These are phyloP conservation scores for Globisporangium nunn DNA, from an alignment of 352 stramenopile genomes.

Conservation along the genomic window DNA sequence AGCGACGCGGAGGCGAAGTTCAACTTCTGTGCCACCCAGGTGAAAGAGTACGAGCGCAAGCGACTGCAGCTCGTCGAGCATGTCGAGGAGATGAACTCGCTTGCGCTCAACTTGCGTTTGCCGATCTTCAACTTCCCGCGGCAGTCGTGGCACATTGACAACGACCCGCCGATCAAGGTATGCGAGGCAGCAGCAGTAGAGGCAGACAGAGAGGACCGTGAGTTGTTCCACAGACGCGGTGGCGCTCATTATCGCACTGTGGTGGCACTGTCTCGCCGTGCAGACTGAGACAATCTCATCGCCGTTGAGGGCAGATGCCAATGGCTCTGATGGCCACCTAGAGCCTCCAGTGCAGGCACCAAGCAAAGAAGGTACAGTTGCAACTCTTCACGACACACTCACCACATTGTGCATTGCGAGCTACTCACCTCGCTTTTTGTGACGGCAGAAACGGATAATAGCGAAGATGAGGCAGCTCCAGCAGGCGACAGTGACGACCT, in stretches of 20 bases:
- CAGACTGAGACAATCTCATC: not conserved
- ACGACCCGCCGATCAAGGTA: conserved; percentile 29
- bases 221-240: too few relatives aligned
- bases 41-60: conserved; percentile 20
- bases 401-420: too few relatives aligned
- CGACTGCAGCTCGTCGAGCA: conserved; percentile 16
- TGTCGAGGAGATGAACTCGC: conserved; percentile 25
- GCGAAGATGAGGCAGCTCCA: not conserved
- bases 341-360: not conserved
- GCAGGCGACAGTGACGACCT: not conserved
- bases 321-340: not conserved
- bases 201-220: too few relatives aligned
- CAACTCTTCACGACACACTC: not conserved
- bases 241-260: not conserved
- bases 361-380: not conserved
- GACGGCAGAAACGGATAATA: not conserved
- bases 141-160: conserved; percentile 25
- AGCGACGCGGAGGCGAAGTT: conserved; percentile 8
- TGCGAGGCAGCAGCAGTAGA: not conserved
- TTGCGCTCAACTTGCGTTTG: conserved; percentile 18
- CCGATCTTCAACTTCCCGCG: conserved; percentile 37
- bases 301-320: not conserved
- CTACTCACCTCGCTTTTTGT: not conserved
- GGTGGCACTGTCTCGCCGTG: not conserved
- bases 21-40: conserved; percentile 20